Evolutionary conservation across 192 early-diverging fungal genomes (phyloP), one percentile per base, ranked within the genome.

Genomic region (Phycomyces nitens): DNA sequence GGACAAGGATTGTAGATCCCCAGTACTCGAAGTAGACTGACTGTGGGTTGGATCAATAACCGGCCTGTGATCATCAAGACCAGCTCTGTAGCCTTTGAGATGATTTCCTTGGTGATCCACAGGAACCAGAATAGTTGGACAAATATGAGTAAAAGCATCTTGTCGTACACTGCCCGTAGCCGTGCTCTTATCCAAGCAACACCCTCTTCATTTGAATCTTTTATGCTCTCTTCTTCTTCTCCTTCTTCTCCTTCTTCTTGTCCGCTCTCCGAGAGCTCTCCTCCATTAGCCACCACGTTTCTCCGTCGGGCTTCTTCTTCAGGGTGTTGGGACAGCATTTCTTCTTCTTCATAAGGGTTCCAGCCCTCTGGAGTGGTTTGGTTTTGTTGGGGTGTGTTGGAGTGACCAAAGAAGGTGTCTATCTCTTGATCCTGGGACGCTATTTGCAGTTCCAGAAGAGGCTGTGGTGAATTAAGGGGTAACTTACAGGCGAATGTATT

Each of bases 291-390:
- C 12, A 47, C 18, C 12, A 47, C 12, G 18, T 47, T n/a, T 11
- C 44, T 47, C 18, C 44, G 12, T 11, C 44, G 12, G 12, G 44
- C 44, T 47, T 47, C 44, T 18, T 47, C 44, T n/a, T 47, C 15
- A n/a, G 44, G 44, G 44, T 47, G 12, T 18, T 47, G 44, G 18
- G 44, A 47, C 11, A 47, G 44, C 44, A 47, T 47, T 47, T 47
- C 44, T 47, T 47, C 44, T 47, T 47, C 44, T 47, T 47, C 44
- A 47, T 47, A 47, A 47, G 44, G 44, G 18, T 47, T 47, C 44
- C 44, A 47, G 44, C 18, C 44, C 18, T 47, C 44, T 47, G 44
- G 29, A 34, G 29, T 34, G 29, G 29, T 5, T 34, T 34, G 29
- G 29, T 2, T 5, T 34, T 34, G 29, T 34, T 34, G 29, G 2